Conservation (phyloP, 192 early-diverging fungal species). For the Mortierella alpina region DNA sequence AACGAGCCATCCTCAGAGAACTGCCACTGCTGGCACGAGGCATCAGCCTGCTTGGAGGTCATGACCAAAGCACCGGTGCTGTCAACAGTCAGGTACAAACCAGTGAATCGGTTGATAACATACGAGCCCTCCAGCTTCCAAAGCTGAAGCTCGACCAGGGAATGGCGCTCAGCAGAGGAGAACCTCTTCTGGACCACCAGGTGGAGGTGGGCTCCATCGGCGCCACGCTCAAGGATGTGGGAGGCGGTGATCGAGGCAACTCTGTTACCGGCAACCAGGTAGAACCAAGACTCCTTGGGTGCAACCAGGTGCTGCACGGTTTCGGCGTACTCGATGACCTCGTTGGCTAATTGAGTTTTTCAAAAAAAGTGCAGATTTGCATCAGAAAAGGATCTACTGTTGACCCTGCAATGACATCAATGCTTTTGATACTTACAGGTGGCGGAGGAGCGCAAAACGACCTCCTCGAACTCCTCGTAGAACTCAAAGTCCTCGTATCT, state of each 20-base stretch:
- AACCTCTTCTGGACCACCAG: constrained; percentile 35
- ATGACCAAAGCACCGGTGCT: constrained; percentile 16
- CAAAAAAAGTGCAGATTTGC: not conserved
- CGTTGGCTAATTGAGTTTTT: not conserved
- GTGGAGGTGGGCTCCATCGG: constrained; percentile 27
- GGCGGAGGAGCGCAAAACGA: constrained; percentile 41
- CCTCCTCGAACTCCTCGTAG: constrained; percentile 50
- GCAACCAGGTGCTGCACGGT: constrained; percentile 37
- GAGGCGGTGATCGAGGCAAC: constrained; percentile 27
- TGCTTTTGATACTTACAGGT: no score
- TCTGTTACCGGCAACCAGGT: constrained; percentile 41
- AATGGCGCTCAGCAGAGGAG: constrained; percentile 35
- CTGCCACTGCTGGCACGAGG: constrained; percentile 39
- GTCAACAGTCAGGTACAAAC: constrained; percentile 34
- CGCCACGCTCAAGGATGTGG: constrained; percentile 25
- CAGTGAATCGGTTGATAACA: constrained; percentile 46
- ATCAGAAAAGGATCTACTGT: not conserved
- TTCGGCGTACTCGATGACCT: constrained; percentile 39
- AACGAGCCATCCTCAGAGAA: constrained; percentile 46
- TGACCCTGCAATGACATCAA: not conserved
- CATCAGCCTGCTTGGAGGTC: constrained; percentile 30
- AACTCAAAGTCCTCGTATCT: constrained; percentile 32
- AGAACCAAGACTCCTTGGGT: constrained; percentile 43
- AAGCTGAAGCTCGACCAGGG: constrained; percentile 46
- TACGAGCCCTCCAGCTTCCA: constrained; percentile 48